Evolutionary conservation across 2,329 filamentous ascomycete species (phyloP).

Genomic region (Diplodia intermedia): DNA sequence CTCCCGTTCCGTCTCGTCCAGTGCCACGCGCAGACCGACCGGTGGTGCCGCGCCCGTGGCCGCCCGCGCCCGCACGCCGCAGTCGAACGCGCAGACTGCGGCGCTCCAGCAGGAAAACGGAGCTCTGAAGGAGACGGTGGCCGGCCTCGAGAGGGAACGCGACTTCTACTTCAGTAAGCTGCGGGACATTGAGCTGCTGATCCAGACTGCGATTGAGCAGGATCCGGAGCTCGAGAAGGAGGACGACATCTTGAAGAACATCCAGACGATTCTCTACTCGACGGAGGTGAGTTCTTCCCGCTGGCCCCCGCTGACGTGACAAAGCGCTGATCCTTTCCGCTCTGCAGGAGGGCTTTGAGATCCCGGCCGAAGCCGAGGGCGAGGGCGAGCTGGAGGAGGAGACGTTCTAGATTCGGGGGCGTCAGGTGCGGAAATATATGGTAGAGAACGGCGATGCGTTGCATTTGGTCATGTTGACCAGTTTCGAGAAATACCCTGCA

Average conservation of each 20-base stretch:
- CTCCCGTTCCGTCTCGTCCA: slow-evolving; percentile 51
- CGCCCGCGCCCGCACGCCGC: slow-evolving; percentile 50
- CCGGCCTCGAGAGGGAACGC: slow-evolving; percentile 90
- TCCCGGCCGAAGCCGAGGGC: slow-evolving; percentile 75
- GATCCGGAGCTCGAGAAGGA: slow-evolving; percentile 94
- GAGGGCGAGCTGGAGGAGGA: slow-evolving; percentile 71
- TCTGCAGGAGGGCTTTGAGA: slow-evolving; percentile 70
- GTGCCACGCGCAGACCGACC: slow-evolving; percentile 54
- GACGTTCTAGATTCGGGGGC: slow-evolving; percentile 33
- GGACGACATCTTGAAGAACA: slow-evolving; percentile 91
- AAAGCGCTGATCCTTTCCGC: slow-evolving; percentile 1
- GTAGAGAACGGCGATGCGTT: slow-evolving; percentile 30
- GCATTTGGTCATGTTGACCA: slow-evolving; percentile 32
- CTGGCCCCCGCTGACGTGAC: neutral
- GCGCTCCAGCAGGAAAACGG: slow-evolving; percentile 85
- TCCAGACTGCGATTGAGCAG: slow-evolving; percentile 91
- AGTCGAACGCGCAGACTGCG: slow-evolving; percentile 66
- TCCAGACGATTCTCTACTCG: slow-evolving; percentile 95
- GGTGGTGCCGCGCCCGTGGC: slow-evolving; percentile 49
- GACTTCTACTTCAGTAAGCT: slow-evolving; percentile 99
- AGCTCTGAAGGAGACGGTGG: slow-evolving; percentile 93
- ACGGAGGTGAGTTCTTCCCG: slow-evolving; percentile 69
- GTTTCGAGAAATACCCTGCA: slow-evolving; percentile 33
- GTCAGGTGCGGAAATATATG: neutral
- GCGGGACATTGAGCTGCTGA: slow-evolving; percentile 91